phyloP scores from a whole-genome alignment of 495 filamentous ascomycete species.

The Aspergillus sclerotiicarbonarius region DNA sequence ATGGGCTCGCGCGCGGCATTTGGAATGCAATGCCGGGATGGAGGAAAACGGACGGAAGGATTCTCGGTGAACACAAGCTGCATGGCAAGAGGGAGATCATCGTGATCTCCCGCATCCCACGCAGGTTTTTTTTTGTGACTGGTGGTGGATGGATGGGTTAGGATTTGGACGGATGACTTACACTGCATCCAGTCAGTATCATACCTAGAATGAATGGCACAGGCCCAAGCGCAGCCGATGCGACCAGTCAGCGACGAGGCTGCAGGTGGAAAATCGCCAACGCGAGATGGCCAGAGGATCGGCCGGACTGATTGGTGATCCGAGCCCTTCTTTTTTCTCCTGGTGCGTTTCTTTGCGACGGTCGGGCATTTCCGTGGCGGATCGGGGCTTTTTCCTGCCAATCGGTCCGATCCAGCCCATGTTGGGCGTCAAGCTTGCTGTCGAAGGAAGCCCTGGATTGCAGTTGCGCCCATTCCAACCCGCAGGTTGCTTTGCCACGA shows the following conservation, averaged over 20 bases:
- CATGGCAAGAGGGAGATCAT: neutral
- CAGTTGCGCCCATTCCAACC: neutral
- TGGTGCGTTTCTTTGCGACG: constrained; percentile 15
- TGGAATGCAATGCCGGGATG: no score
- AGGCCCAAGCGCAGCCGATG: neutral
- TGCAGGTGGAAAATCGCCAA: constrained; percentile 16
- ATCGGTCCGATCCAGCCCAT: constrained; percentile 16
- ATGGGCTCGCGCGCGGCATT: no score
- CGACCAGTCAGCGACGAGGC: constrained; percentile 5
- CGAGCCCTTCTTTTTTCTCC: constrained; percentile 14
- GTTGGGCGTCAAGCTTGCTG: neutral
- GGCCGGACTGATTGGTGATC: constrained; percentile 16
- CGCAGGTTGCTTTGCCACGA: neutral
- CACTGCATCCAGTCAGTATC: neutral
- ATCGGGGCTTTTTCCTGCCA: constrained; percentile 40
- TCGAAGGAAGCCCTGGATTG: no score
- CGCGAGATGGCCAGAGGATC: constrained; percentile 14
- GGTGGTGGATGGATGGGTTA: neutral
- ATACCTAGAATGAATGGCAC: no score
- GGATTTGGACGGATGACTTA: neutral
- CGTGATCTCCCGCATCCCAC: neutral
- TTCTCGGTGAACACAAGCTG: neutral
- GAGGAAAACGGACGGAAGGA: neutral
- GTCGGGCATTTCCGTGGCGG: constrained; percentile 42
- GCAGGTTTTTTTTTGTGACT: neutral